Conservation (phyloP, 2,329 filamentous ascomycete species). For the Microsporum canis region DNA sequence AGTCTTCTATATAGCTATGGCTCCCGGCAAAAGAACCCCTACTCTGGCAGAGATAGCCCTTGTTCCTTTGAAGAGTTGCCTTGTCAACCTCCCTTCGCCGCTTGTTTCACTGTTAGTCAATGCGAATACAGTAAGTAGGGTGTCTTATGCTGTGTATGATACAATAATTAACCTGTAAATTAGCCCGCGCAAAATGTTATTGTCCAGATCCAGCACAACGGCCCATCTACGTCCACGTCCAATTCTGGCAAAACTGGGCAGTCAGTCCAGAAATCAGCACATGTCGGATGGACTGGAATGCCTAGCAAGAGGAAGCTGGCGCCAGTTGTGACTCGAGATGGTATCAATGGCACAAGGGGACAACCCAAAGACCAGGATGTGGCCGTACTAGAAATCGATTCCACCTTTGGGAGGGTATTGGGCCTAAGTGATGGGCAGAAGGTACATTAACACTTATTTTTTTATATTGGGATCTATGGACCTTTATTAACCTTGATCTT, state of each 20-base stretch:
- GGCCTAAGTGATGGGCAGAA: slow-evolving; percentile 74
- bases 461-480: not conserved
- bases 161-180: not conserved
- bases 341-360: slow-evolving; percentile 50
- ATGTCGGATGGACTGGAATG: slow-evolving; percentile 95
- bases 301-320: slow-evolving; percentile 75
- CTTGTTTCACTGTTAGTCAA: slow-evolving; percentile 77
- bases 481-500: slow-evolving; percentile 18
- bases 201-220: slow-evolving; percentile 72
- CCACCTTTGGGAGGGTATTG: slow-evolving; percentile 65
- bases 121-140: slow-evolving; percentile 65
- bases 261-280: slow-evolving; percentile 57
- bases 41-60: slow-evolving; percentile 74
- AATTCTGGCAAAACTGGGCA: slow-evolving; percentile 38
- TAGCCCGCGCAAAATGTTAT: slow-evolving; percentile 92
- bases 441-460: slow-evolving; percentile 36
- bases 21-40: slow-evolving; percentile 39
- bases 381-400: slow-evolving; percentile 72
- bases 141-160: not conserved
- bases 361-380: slow-evolving; percentile 63
- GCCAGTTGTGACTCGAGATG: slow-evolving; percentile 62
- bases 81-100: slow-evolving; percentile 81
- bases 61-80: slow-evolving; percentile 80
- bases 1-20: slow-evolving; percentile 24
- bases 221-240: slow-evolving; percentile 36